Base-by-base conservation (phyloP, 2,329 filamentous ascomycete species). In the Calonectria leucothoes region DNA sequence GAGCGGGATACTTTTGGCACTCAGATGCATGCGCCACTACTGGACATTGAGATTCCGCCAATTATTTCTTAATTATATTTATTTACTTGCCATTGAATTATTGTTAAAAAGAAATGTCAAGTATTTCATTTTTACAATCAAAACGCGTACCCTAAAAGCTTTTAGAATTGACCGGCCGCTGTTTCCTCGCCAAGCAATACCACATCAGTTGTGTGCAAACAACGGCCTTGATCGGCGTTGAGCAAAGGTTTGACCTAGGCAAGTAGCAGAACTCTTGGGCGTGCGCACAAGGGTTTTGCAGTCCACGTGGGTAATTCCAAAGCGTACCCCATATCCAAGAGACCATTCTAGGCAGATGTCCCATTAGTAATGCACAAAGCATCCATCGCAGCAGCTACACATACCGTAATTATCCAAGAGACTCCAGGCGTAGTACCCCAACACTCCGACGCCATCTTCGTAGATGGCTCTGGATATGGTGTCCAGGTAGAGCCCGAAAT, bases 401-500 rank as follows among this genome's bases (percentile, higher is more conserved):
- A 51, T 37, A 70, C 69, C 69, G 14, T 77, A 48, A 1, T 78
- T 76, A 4, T 78, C 75, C 74, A 78, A 76, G 7, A 78, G 27
- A 5, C 74, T 75, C 76, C 76, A 76, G 0, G 75, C 74, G 49
- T 76, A 76, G n/a, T 77, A 78, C 0, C 76, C 75, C 4, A 70
- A 29, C 7, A 77, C 45, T 0, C 48, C 33, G 1, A 72, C 37
- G 0, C 74, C 70, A 20, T 78, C 75, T 15, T 75, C 74, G 74
- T 74, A 12, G 0, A 74, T 57, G 0, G 75, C 49, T 23, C 52
- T 74, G 0, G 77, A 82, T 42, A 86, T 82, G 0, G 85, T 81
- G 45, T 86, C 83, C 1, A 87, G 73, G 33, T 86, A 84, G 25
- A 83, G 80, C 15, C 81, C 76, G 65, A 86, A 85, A 57, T 87